Percentiles rank a stretch among this genome's conserved stretches.
These are phyloP conservation scores for Calocybe cyanea DNA, from an alignment of 768 basidiomycete genomes.

Conservation along the genomic window DNA sequence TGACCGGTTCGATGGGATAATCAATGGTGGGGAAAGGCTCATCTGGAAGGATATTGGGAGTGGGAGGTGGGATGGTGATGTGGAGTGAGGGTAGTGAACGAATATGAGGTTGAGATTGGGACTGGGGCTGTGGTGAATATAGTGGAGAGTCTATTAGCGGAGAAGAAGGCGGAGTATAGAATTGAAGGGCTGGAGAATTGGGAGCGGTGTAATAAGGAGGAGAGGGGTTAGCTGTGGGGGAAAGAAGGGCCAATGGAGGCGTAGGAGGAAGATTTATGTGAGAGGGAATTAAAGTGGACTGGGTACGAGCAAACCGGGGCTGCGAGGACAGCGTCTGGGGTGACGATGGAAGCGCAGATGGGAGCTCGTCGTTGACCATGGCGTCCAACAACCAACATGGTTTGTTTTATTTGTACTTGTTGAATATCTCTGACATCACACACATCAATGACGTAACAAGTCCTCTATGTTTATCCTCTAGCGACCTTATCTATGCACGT, in stretches of 20 bases:
- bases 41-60: constrained; percentile 23
- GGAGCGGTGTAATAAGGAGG: constrained; percentile 46
- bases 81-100: constrained; percentile 19
- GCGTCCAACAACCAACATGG: constrained; percentile 14
- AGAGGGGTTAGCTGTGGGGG: constrained; percentile 33
- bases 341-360: constrained; percentile 1
- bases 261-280: constrained; percentile 34
- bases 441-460: constrained; percentile 21
- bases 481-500: constrained; percentile 65
- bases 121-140: constrained; percentile 6
- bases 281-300: constrained; percentile 14
- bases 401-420: constrained; percentile 11
- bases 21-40: constrained; percentile 34
- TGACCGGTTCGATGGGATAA: constrained; percentile 34
- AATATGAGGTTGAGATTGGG: constrained; percentile 20
- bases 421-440: constrained; percentile 31
- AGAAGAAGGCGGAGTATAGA: constrained; percentile 36
- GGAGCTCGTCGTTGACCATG: constrained; percentile 12
- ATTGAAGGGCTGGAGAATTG: constrained; percentile 33
- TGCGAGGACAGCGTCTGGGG: constrained; percentile 9
- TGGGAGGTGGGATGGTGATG: constrained; percentile 23
- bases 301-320: constrained; percentile 4
- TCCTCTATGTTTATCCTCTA: constrained; percentile 18
- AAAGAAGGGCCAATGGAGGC: constrained; percentile 26
- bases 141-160: constrained; percentile 21